Evolutionary conservation across 805 yeast genomes (phyloP).

Genomic region (Ogataea corticis): DNA sequence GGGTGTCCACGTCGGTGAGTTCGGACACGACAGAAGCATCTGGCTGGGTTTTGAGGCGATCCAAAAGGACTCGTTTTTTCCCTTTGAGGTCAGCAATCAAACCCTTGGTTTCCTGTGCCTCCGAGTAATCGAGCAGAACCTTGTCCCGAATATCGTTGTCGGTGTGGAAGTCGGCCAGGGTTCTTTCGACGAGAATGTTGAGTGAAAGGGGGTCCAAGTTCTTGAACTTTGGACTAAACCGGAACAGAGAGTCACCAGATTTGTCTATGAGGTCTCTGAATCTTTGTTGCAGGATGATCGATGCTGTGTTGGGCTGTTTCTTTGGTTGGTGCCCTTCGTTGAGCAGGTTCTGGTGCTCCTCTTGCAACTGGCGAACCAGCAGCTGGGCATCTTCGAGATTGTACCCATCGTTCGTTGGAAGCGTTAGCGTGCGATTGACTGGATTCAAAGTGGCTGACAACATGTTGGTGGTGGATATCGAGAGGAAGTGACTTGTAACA

Average conservation of each 20-base stretch:
- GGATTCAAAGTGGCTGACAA: not conserved
- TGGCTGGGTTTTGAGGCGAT: constrained; percentile 1
- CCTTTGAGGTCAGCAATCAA: constrained; percentile 10
- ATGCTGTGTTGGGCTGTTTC: not conserved
- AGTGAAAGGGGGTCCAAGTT: constrained; percentile 13
- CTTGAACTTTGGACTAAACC: constrained; percentile 14
- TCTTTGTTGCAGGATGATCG: constrained; percentile 10
- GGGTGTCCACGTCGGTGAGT: constrained; percentile 11
- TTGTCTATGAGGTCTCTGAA: constrained; percentile 14
- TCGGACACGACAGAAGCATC: constrained; percentile 1
- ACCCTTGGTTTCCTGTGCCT: constrained; percentile 13
- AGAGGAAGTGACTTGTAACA: not conserved
- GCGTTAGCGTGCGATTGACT: not conserved
- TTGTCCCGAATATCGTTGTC: not conserved
- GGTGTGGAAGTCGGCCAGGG: constrained; percentile 19
- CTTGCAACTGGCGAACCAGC: constrained; percentile 17
- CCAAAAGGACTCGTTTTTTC: constrained; percentile 6
- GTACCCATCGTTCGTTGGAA: constrained; percentile 1
- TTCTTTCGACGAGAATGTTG: constrained; percentile 21
- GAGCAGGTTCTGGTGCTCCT: constrained; percentile 8
- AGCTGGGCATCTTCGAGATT: constrained; percentile 10
- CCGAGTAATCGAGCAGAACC: constrained; percentile 13
- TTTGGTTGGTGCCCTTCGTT: not conserved
- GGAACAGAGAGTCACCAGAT: constrained; percentile 8
- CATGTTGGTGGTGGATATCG: not conserved